Base-by-base conservation (phyloP, 2,329 filamentous ascomycete genomes). In the Talaromyces albobiverticillius region DNA sequence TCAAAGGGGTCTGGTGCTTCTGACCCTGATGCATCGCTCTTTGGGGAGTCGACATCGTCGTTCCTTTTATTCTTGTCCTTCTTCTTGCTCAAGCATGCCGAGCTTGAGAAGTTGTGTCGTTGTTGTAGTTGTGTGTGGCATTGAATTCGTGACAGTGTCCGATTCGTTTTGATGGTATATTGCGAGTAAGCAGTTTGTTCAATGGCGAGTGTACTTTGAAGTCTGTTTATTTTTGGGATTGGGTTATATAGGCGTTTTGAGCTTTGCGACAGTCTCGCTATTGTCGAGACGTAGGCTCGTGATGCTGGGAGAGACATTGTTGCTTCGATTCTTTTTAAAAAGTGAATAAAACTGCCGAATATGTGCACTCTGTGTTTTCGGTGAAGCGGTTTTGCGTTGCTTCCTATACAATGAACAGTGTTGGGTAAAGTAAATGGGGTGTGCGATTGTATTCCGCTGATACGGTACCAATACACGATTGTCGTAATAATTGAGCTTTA, bases 1-100 rank as follows among this genome's bases (percentile, higher is more conserved):
- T 88, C 83, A 64, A 78, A 82, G 1, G 84, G 81, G 63, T 88
- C 82, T 29, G 52, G n/a, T 25, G 54, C 22, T 16, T 53, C 77
- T 66, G 9, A 57, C n/a, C 62, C 42, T 46, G 62, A 53, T 18
- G 23, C 20, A 23, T 48, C 23, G 10, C 23, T 40, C 25, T 38
- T 41, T 51, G 20, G 4, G 13, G 25, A 22, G 10, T 38, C 46
- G n/a, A 41, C 26, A 16, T 42, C 46, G 4, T 54, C 32, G 20
- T 29, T 34, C 36, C 46, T 41, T 49, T 51, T 53, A n/a, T 14
- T 51, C 20, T 57, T 57, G 46, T 54, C 51, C 31, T 50, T 57
- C 26, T 57, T 57, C 42, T 54, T 54, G 42, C 46, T 36, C 5
- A 53, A 40, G 2, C 26, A 6, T 18, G 55, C 51, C 3, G 51